phyloP scores from a whole-genome alignment of 176 grass and related monocot species.

The Tillandsia leiboldiana region DNA sequence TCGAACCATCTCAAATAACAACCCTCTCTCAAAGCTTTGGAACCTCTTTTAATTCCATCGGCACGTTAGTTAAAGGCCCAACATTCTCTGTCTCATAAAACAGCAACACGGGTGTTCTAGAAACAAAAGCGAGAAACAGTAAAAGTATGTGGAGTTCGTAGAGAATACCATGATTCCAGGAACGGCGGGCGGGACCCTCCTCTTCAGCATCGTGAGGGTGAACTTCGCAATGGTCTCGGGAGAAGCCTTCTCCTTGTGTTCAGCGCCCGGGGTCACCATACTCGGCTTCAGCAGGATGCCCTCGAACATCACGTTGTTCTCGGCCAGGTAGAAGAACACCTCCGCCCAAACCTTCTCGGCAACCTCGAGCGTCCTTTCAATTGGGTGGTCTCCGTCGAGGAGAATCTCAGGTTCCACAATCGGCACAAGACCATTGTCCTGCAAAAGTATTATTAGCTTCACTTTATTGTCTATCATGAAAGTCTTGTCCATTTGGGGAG shows the following conservation, averaged over 20 bases:
- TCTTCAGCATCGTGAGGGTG: conserved; percentile 73
- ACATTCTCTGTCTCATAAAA: too few relatives aligned
- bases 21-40: too few relatives aligned
- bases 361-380: conserved; percentile 83
- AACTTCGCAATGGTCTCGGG: conserved; percentile 72
- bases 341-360: conserved; percentile 96
- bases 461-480: too few relatives aligned
- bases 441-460: not conserved
- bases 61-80: too few relatives aligned
- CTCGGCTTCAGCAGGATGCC: conserved; percentile 94
- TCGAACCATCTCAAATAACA: too few relatives aligned
- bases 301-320: conserved; percentile 89
- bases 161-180: conserved; percentile 93
- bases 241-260: conserved; percentile 81
- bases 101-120: not conserved
- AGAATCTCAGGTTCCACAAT: conserved; percentile 99
- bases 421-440: conserved; percentile 92
- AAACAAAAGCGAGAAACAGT: not conserved
- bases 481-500: too few relatives aligned
- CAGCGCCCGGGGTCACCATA: conserved; percentile 97
- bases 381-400: conserved; percentile 75
- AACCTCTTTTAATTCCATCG: too few relatives aligned
- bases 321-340: conserved; percentile 86
- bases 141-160: not conserved
- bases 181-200: conserved; percentile 83